Evolutionary conservation across 1,139 yeast species (phyloP).

Genomic region (Taiozyma sp.): DNA sequence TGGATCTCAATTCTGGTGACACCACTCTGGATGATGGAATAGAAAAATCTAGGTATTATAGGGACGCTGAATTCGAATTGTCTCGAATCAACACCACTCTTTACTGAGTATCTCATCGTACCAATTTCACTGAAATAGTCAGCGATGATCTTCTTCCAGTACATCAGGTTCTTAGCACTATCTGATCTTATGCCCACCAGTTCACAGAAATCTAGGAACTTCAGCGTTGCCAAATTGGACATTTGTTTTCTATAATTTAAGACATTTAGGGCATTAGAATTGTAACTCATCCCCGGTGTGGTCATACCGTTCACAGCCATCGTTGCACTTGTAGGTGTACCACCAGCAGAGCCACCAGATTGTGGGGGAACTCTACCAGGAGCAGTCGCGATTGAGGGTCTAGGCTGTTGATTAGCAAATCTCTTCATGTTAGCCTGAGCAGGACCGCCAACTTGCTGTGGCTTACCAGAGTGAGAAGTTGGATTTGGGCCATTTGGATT

Average conservation of each 20-base stretch:
- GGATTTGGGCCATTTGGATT: constrained; percentile 9
- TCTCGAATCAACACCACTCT: constrained; percentile 39
- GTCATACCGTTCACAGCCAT: background rate
- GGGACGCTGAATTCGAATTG: constrained; percentile 61
- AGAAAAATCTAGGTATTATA: constrained; percentile 63
- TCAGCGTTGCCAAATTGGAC: constrained; percentile 29
- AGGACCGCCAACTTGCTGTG: background rate
- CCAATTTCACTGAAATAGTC: constrained; percentile 49
- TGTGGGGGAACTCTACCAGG: background rate
- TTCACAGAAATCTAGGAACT: constrained; percentile 35
- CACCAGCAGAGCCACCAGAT: background rate
- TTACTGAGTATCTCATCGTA: constrained; percentile 38
- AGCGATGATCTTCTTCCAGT: no score
- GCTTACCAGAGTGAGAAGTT: constrained; percentile 5
- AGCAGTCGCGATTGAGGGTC: constrained; percentile 1
- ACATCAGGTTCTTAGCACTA: constrained; percentile 34
- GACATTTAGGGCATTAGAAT: constrained; percentile 11
- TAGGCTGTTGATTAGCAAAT: background rate
- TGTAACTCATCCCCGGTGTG: background rate
- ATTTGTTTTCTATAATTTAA: constrained; percentile 23
- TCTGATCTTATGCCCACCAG: constrained; percentile 31
- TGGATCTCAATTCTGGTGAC: constrained; percentile 50
- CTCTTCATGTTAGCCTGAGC: background rate
- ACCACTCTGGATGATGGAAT: constrained; percentile 47
- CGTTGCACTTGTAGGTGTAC: background rate